Evolutionary conservation across 129 eudicot genomes (phyloP).

Genomic region (Artemisia tridentata): DNA sequence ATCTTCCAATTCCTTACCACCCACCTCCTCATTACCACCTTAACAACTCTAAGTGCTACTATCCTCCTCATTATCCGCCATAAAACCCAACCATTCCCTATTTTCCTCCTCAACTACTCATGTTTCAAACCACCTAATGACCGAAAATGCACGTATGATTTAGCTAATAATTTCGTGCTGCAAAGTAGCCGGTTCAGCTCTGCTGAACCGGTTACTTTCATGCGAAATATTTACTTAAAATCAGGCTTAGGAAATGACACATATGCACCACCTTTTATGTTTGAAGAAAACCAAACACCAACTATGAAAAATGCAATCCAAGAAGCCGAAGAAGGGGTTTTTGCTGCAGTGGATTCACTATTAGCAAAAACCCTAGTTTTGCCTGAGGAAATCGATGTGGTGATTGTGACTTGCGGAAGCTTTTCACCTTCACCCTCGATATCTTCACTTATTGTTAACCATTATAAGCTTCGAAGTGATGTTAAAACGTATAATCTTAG

Average conservation of each 20-base stretch:
- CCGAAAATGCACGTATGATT: slow-evolving; percentile 36
- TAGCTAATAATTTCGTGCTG: slow-evolving; percentile 37
- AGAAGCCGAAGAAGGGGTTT: slow-evolving; percentile 72
- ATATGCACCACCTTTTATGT: slow-evolving; percentile 71
- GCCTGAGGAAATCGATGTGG: slow-evolving; percentile 39
- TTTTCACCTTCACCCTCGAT: slow-evolving; percentile 73
- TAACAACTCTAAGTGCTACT: slow-evolving; percentile 16
- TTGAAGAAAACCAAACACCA: slow-evolving; percentile 33
- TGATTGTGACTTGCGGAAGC: slow-evolving; percentile 63
- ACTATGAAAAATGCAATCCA: slow-evolving; percentile 39
- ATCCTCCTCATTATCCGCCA: slow-evolving; percentile 33
- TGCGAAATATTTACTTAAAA: slow-evolving; percentile 48
- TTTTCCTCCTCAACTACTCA: slow-evolving; percentile 62
- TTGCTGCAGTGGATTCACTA: slow-evolving; percentile 49
- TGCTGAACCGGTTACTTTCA: slow-evolving; percentile 42
- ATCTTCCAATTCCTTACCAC: slow-evolving; percentile 40
- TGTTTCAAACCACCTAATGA: slow-evolving; percentile 68
- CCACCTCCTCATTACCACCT: slow-evolving; percentile 33
- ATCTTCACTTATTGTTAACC: slow-evolving; percentile 58
- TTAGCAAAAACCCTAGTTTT: slow-evolving; percentile 41
- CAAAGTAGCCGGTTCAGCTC: slow-evolving; percentile 22
- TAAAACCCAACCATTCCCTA: slow-evolving; percentile 41
- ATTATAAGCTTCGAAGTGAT: slow-evolving; percentile 38
- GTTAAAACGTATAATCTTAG: slow-evolving; percentile 71
- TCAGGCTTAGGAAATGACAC: slow-evolving; percentile 80